These are phyloP conservation scores for Clavispora vitiphila DNA, from an alignment of 805 yeast species.

Conservation along the genomic window DNA sequence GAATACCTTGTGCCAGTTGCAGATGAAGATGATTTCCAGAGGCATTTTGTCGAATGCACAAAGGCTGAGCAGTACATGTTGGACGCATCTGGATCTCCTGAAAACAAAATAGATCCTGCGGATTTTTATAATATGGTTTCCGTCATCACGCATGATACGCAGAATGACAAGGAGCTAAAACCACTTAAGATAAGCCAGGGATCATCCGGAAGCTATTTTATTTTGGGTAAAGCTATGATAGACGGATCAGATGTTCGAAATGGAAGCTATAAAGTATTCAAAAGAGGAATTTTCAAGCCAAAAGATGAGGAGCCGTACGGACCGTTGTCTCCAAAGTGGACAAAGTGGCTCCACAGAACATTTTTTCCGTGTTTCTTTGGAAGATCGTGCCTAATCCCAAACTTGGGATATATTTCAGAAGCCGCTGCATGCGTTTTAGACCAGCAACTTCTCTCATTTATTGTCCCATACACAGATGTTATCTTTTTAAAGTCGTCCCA, in stretches of 20 bases:
- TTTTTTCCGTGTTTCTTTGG: slow-evolving; percentile 77
- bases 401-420: slow-evolving; percentile 67
- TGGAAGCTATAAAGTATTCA: slow-evolving; percentile 12
- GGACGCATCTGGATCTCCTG: slow-evolving; percentile 16
- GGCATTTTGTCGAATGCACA: slow-evolving; percentile 9
- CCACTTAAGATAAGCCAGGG: slow-evolving; percentile 60
- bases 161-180: slow-evolving; percentile 26
- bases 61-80: slow-evolving; percentile 9
- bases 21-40: slow-evolving; percentile 13
- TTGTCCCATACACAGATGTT: slow-evolving; percentile 65
- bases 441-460: slow-evolving; percentile 49
- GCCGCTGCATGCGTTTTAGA: slow-evolving; percentile 68
- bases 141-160: slow-evolving; percentile 44
- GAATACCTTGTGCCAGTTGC: slow-evolving; percentile 12
- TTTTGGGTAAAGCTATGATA: slow-evolving; percentile 16
- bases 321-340: slow-evolving; percentile 73
- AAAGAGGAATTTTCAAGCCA: slow-evolving; percentile 66
- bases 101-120: slow-evolving; percentile 15
- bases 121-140: slow-evolving; percentile 38
- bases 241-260: not conserved
- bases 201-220: slow-evolving; percentile 67
- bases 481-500: slow-evolving; percentile 43
- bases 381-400: slow-evolving; percentile 65
- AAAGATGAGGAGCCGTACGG: slow-evolving; percentile 81
- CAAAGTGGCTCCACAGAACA: slow-evolving; percentile 72